Conservation (phyloP, 306 rosid genomes). For the Trifolium fragiferum region DNA sequence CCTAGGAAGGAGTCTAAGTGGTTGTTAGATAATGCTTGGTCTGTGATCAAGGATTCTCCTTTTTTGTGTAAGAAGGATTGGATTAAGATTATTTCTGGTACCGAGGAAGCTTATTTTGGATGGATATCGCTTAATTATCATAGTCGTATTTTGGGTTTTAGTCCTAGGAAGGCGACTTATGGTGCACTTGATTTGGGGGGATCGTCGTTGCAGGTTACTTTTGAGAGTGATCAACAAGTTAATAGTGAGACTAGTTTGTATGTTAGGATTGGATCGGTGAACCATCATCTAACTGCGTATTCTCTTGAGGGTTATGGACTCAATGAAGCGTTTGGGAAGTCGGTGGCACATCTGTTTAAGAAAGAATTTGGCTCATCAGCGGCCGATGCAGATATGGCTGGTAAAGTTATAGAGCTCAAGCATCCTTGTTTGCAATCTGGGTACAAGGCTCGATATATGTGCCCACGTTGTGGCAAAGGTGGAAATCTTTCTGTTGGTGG, state of each 20-base stretch:
- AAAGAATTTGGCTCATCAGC: constrained; percentile 45
- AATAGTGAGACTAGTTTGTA: constrained; percentile 64
- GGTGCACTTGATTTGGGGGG: constrained; percentile 98
- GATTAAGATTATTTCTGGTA: constrained; percentile 79
- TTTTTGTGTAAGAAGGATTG: constrained; percentile 72
- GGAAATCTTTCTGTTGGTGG: constrained; percentile 45
- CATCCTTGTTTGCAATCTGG: constrained; percentile 97
- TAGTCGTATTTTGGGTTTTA: constrained; percentile 63
- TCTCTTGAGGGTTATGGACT: constrained; percentile 86
- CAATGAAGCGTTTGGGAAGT: constrained; percentile 88
- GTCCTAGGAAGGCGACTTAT: constrained; percentile 73
- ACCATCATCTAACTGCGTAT: constrained; percentile 88
- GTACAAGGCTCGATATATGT: constrained; percentile 64
- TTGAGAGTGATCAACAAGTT: constrained; percentile 73
- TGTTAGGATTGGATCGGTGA: constrained; percentile 81
- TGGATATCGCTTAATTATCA: constrained; percentile 95
- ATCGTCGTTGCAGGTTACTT: constrained; percentile 93
- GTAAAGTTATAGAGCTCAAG: constrained; percentile 57
- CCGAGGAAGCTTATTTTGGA: constrained; percentile 93
- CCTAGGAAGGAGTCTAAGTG: constrained; percentile 67
- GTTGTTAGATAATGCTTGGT: constrained; percentile 87
- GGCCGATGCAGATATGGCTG: constrained; percentile 46
- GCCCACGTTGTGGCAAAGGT: constrained; percentile 62
- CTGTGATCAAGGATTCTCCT: constrained; percentile 74
- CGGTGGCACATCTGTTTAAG: constrained; percentile 70